Evolutionary conservation across 2,329 filamentous ascomycete genomes (phyloP).

Genomic region (Pseudogymnoascus sp.): DNA sequence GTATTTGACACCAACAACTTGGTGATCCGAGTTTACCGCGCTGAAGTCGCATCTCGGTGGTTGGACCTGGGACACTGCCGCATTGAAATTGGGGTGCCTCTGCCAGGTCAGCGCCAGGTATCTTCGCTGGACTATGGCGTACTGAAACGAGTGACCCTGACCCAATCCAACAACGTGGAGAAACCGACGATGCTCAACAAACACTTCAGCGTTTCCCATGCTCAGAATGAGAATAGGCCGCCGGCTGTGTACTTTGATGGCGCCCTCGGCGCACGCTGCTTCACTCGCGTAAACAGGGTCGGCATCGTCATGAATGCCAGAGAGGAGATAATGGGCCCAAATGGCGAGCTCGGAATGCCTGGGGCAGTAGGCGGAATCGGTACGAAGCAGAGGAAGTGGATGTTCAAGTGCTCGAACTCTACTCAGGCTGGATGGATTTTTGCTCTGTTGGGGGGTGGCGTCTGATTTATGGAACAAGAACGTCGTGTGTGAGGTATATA

Average conservation of each 20-base stretch:
- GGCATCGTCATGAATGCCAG: slow-evolving; percentile 24
- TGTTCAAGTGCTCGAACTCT: slow-evolving; percentile 56
- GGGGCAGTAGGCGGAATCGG: slow-evolving; percentile 47
- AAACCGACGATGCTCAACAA: slow-evolving; percentile 29
- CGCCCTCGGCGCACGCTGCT: slow-evolving; percentile 50
- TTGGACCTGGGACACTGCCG: slow-evolving; percentile 80
- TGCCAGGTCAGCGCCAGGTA: slow-evolving; percentile 50
- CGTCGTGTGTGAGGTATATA: not conserved
- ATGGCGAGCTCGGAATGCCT: slow-evolving; percentile 23
- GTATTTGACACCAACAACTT: slow-evolving; percentile 67
- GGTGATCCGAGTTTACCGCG: slow-evolving; percentile 77
- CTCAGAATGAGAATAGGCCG: slow-evolving; percentile 26
- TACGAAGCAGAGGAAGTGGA: slow-evolving; percentile 79
- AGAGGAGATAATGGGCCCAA: slow-evolving; percentile 24
- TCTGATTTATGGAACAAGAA: not conserved
- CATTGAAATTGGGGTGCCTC: slow-evolving; percentile 74
- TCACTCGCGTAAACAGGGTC: slow-evolving; percentile 20
- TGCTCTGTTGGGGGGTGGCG: slow-evolving; percentile 13
- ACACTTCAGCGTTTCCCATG: not conserved
- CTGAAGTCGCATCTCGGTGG: slow-evolving; percentile 74
- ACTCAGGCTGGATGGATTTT: slow-evolving; percentile 26
- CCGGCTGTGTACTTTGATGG: slow-evolving; percentile 66
- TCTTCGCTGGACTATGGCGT: slow-evolving; percentile 55
- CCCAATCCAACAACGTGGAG: slow-evolving; percentile 52
- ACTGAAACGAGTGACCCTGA: slow-evolving; percentile 80